Base-by-base conservation (phyloP, 169 alveolate species). In the Theileria luwenshuni region DNA sequence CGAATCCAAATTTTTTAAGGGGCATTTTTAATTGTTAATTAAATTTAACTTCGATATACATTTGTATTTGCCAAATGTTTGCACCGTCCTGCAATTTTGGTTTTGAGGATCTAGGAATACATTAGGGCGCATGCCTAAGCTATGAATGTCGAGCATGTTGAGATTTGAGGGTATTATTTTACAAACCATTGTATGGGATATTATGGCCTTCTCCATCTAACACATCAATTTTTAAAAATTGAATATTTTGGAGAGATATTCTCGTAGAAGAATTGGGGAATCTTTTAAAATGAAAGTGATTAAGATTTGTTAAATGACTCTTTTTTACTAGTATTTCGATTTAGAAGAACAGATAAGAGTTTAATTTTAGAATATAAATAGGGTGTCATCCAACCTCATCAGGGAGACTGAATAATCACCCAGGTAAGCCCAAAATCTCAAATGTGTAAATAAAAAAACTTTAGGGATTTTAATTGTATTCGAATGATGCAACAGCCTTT, bases 401-500 rank as follows among this genome's bases (percentile, higher is more conserved):
- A n/a, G n/a, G n/a, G n/a, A n/a, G n/a, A n/a, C n/a, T n/a, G n/a
- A n/a, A n/a, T n/a, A n/a, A n/a, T n/a, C n/a, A n/a, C n/a, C n/a
- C n/a, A n/a, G 30, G 65, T 56, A 56, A 56, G 65, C 30, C 45
- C n/a, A 38, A 7, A 38, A 38, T 7, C 45, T 56, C 65, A 2
- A 56, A 21, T 56, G 65, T 56, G 65, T 56, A 56, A 56, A 56
- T 56, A 56, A 23, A 32, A 10, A 19, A 13, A 0, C 23, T 56
- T 56, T 56, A 56, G 65, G 38, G 38, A 0, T 25, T 62, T 62
- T 17, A 25, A 41, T 35, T 33, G 15, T 19, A 23, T 41, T 43
- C 17, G 33, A 17, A 69, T 38, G 60, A 76, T 76, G 86, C 86
- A 67, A 58, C 77, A 56, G 23, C 52, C 43, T 27, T 2, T 71